Base-by-base conservation (phyloP, 768 basidiomycete species). In the Xanthoconium stramineum region DNA sequence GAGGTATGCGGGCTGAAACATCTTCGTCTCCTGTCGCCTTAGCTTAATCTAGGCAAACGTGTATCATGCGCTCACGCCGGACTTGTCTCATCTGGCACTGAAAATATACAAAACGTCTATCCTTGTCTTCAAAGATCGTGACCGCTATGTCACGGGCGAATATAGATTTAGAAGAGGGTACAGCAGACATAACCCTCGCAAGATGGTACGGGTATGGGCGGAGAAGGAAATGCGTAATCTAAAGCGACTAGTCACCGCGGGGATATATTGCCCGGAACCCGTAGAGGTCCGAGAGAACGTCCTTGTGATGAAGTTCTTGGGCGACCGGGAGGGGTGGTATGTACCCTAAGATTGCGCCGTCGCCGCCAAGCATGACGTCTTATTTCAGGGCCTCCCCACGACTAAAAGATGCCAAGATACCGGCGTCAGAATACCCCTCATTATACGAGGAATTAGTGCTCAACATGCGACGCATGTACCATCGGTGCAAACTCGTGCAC, bases 51-150 rank as follows among this genome's bases (percentile, higher is more conserved):
- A 96, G 94, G 96, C 96, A 10, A 98, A 98, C 64, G 97, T 99
- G 13, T 99, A 99, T 69, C 94, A 98, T 66, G 94, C 94, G 1
- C 67, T 89, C 36, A 78, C 81, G 0, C 77, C 82, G 0, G 72
- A 74, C 5, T 68, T 66, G 6, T 60, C 64, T 20, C 91, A 96
- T 65, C 76, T 97, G 42, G 97, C 97, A 0, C 81, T 98, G 57
- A 99, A 99, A 72, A 94, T 99, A 57, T 99, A 95, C 79, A 97
- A 98, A 70, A 99, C 97, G 2, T 97, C 94, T 28, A 98, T 99
- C 60, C 84, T 99, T 10, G 80, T 94, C 10, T 99, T 99, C 80
- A 96, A 98, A 72, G 93, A 98, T 61, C 85, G 97, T n/a, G 92
- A 95, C 65, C 88, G 89, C 55, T 99, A 99, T 71, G 94, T 98